Evolutionary conservation across 192 early-diverging fungal genomes (phyloP).

Genomic region (Podila epicladia): DNA sequence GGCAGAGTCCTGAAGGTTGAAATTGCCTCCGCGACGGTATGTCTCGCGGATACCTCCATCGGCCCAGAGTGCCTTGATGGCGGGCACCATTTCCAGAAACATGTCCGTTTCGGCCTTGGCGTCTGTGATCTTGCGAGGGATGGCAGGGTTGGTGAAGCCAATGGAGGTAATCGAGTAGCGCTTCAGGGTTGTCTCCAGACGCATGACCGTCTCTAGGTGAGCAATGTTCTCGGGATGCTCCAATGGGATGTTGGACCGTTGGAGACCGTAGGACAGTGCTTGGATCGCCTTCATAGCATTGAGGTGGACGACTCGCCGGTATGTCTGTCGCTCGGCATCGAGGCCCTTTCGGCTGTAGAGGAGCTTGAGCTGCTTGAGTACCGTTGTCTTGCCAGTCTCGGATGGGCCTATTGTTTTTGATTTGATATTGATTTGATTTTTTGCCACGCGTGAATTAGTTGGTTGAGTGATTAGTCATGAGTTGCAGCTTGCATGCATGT

Average conservation of each 20-base stretch:
- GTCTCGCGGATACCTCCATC: constrained; percentile 46
- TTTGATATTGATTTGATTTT: background rate
- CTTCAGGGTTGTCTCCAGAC: constrained; percentile 31
- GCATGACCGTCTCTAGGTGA: constrained; percentile 38
- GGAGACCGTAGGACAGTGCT: constrained; percentile 34
- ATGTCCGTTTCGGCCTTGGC: constrained; percentile 28
- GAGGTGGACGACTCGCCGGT: constrained; percentile 42
- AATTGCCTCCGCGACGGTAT: constrained; percentile 35
- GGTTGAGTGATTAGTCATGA: background rate
- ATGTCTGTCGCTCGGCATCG: constrained; percentile 45
- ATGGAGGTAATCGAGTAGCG: constrained; percentile 41
- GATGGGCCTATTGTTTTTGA: constrained; percentile 53
- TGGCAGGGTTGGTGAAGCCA: constrained; percentile 28
- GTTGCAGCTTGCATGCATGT: constrained; percentile 3
- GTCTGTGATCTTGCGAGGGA: constrained; percentile 27
- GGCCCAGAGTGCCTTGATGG: constrained; percentile 51
- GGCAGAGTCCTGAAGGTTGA: constrained; percentile 57
- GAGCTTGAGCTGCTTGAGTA: constrained; percentile 37
- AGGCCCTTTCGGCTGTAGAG: constrained; percentile 37
- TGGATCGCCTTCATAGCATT: constrained; percentile 54
- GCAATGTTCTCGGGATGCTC: constrained; percentile 31
- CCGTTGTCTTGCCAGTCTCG: constrained; percentile 68
- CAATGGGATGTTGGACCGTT: constrained; percentile 28
- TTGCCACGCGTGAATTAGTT: background rate
- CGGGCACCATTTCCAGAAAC: constrained; percentile 34